Evolutionary conservation across 305 asterid species (phyloP).

Genomic region (Euphrasia arctica): DNA sequence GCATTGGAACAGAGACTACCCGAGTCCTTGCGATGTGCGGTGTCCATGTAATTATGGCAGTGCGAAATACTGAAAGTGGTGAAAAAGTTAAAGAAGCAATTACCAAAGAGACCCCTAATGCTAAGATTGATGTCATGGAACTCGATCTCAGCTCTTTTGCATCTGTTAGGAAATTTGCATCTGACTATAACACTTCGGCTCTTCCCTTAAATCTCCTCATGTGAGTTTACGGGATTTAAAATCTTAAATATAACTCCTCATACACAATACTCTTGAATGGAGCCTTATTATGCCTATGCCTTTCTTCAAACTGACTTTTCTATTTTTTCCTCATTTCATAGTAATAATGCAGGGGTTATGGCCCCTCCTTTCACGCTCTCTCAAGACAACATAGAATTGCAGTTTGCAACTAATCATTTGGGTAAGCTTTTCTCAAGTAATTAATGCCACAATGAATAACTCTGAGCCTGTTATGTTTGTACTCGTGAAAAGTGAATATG

Average conservation of each 20-base stretch:
- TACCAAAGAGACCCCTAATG: constrained; percentile 45
- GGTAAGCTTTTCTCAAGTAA: constrained; percentile 38
- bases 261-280: neutral
- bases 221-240: constrained; percentile 42
- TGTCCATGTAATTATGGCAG: constrained; percentile 71
- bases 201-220: constrained; percentile 67
- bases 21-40: constrained; percentile 60
- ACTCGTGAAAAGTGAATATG: neutral
- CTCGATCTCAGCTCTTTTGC: constrained; percentile 62
- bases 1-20: constrained; percentile 70
- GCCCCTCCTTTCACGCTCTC: constrained; percentile 81
- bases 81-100: constrained; percentile 46
- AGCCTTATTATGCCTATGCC: constrained; percentile 1
- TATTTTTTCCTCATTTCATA: constrained; percentile 28
- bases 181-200: constrained; percentile 49
- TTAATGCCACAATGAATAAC: neutral
- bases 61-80: constrained; percentile 52
- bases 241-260: neutral
- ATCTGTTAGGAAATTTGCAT: constrained; percentile 67
- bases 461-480: neutral
- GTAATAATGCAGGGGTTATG: constrained; percentile 97
- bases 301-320: constrained; percentile 20
- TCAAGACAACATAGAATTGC: constrained; percentile 74
- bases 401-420: constrained; percentile 88
- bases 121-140: constrained; percentile 75